Evolutionary conservation across 1,284 basidiomycete genomes (phyloP).

Genomic region (Fomitiporia mediterranea): DNA sequence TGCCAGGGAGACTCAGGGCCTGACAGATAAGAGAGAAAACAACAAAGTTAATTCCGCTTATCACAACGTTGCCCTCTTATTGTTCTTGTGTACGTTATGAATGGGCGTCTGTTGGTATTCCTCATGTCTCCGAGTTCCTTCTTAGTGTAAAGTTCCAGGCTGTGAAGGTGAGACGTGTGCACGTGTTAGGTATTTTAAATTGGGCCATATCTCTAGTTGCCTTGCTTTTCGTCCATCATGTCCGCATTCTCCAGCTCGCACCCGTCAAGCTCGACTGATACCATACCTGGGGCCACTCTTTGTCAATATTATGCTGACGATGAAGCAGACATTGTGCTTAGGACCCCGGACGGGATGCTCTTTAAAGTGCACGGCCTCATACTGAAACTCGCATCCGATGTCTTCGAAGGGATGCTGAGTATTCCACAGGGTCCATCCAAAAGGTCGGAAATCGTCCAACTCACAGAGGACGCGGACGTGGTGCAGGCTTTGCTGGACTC

Average conservation of each 20-base stretch:
- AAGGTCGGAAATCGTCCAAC: neutral
- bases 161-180: too few relatives aligned
- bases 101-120: too few relatives aligned
- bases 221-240: too few relatives aligned
- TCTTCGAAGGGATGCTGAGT: constrained; percentile 10
- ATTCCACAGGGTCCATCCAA: neutral
- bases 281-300: neutral
- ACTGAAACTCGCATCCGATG: constrained; percentile 12
- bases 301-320: neutral
- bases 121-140: too few relatives aligned
- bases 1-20: too few relatives aligned
- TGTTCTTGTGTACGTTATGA: too few relatives aligned
- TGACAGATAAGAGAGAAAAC: too few relatives aligned
- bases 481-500: constrained; percentile 7
- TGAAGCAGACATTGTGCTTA: constrained; percentile 13
- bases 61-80: too few relatives aligned
- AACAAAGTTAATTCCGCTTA: too few relatives aligned
- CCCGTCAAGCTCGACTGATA: neutral
- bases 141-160: too few relatives aligned
- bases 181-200: too few relatives aligned
- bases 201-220: too few relatives aligned
- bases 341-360: constrained; percentile 13
- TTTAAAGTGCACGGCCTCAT: constrained; percentile 16
- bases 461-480: neutral
- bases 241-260: neutral